Conservation (phyloP, 768 basidiomycete genomes). For the Boletus subcaerulescens region DNA sequence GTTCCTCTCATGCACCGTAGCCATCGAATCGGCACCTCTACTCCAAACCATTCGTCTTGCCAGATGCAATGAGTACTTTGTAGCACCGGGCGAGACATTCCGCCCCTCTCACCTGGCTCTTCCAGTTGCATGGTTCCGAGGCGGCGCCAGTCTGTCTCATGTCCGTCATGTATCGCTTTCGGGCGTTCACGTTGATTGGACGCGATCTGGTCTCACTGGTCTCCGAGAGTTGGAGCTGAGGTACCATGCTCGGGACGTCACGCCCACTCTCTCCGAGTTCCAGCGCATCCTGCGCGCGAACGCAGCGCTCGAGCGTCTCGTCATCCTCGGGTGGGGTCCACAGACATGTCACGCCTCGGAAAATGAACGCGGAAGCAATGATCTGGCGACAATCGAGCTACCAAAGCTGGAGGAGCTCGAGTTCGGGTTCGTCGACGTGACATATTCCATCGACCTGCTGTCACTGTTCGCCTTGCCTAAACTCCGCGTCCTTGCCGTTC, state of each 20-base stretch:
- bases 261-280: constrained; percentile 51
- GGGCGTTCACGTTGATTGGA: constrained; percentile 61
- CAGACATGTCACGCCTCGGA: constrained; percentile 19
- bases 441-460: constrained; percentile 38
- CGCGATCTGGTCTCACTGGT: constrained; percentile 36
- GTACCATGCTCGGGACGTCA: constrained; percentile 56
- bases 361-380: not conserved
- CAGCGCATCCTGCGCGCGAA: constrained; percentile 40
- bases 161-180: constrained; percentile 46
- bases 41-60: constrained; percentile 44
- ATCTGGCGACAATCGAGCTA: constrained; percentile 23
- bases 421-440: constrained; percentile 44
- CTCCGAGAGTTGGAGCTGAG: constrained; percentile 50
- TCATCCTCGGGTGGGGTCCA: constrained; percentile 56
- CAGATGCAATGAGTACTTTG: constrained; percentile 59
- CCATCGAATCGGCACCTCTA: constrained; percentile 33
- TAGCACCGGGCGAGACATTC: constrained; percentile 42
- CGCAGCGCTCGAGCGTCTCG: constrained; percentile 37
- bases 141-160: constrained; percentile 28
- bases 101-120: constrained; percentile 38
- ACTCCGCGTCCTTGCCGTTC: constrained; percentile 39
- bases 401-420: constrained; percentile 33
- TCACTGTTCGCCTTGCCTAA: constrained; percentile 38
- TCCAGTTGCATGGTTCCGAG: constrained; percentile 43
- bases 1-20: constrained; percentile 43